These are phyloP conservation scores for Exophiala aquamarina DNA, from an alignment of 2,329 filamentous ascomycete species.

Conservation along the genomic window DNA sequence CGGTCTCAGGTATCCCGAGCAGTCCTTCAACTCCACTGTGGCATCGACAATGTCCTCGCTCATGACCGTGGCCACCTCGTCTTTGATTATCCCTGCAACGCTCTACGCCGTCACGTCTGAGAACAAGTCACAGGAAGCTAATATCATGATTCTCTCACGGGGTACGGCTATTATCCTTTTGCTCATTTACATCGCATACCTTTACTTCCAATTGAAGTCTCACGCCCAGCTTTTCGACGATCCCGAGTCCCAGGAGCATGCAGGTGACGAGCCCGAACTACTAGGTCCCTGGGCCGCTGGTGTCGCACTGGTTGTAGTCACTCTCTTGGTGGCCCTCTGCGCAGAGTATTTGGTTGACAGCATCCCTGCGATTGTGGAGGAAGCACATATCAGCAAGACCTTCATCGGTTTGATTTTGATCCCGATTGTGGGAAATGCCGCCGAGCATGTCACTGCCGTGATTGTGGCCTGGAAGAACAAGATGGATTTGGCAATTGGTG, in stretches of 20 bases:
- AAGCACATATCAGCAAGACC: conserved; percentile 71
- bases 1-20: conserved; percentile 68
- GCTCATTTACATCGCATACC: conserved; percentile 72
- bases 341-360: conserved; percentile 76
- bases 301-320: conserved; percentile 67
- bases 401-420: conserved; percentile 80
- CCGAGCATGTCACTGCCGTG: conserved; percentile 78
- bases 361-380: conserved; percentile 70
- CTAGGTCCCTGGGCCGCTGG: conserved; percentile 65
- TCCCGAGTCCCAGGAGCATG: conserved; percentile 34
- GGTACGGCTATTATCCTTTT: conserved; percentile 75
- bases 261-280: conserved; percentile 44
- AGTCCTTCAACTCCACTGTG: conserved; percentile 55
- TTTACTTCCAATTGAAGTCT: conserved; percentile 74
- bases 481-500: conserved; percentile 68
- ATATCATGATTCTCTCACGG: conserved; percentile 70
- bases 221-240: conserved; percentile 71
- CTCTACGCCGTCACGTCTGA: conserved; percentile 65
- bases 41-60: conserved; percentile 61
- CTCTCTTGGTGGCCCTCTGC: conserved; percentile 69
- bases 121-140: conserved; percentile 42
- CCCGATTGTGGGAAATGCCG: conserved; percentile 77
- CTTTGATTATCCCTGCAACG: conserved; percentile 75
- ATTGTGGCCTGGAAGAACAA: conserved; percentile 76
- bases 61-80: conserved; percentile 74